A percentile compares a stretch with the other conserved stretches of the same genome.
Evolutionary conservation across 2,329 filamentous ascomycete genomes (phyloP).

Genomic region (Trichoderma sp.): DNA sequence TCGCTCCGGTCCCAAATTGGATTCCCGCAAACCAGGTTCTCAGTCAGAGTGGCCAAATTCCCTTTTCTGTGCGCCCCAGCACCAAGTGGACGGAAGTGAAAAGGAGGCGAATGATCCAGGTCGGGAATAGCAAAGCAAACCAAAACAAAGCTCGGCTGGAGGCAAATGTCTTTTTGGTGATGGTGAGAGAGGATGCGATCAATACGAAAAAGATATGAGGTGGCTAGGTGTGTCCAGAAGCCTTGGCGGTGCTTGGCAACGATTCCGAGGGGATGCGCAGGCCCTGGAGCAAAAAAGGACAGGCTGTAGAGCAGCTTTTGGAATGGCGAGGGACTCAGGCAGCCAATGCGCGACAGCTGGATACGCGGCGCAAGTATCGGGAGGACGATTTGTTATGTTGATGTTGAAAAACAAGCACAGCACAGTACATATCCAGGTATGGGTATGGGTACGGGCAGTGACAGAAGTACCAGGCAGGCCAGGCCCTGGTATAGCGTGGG

Average conservation of each 20-base stretch:
- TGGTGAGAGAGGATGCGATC: background rate
- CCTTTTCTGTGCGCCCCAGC: background rate
- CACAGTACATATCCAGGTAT: background rate
- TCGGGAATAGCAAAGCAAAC: background rate
- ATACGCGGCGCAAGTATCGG: background rate
- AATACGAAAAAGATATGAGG: background rate
- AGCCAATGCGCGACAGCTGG: background rate
- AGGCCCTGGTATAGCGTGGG: background rate
- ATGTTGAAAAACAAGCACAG: background rate
- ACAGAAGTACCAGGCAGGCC: background rate
- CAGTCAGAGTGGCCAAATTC: background rate
- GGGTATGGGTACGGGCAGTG: background rate
- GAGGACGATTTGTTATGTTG: constrained; percentile 1
- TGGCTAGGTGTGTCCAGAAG: background rate
- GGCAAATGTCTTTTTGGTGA: background rate
- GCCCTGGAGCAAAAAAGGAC: background rate
- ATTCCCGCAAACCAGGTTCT: background rate
- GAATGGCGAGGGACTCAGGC: background rate
- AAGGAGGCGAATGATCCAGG: background rate
- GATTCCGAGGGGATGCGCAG: background rate
- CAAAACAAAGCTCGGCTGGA: background rate
- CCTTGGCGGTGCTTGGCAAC: constrained; percentile 4
- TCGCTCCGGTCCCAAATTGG: background rate
- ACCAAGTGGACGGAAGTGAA: background rate
- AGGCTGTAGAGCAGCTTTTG: background rate